Conservation (phyloP, 1,284 basidiomycete species). For the Fomes fomentarius region DNA sequence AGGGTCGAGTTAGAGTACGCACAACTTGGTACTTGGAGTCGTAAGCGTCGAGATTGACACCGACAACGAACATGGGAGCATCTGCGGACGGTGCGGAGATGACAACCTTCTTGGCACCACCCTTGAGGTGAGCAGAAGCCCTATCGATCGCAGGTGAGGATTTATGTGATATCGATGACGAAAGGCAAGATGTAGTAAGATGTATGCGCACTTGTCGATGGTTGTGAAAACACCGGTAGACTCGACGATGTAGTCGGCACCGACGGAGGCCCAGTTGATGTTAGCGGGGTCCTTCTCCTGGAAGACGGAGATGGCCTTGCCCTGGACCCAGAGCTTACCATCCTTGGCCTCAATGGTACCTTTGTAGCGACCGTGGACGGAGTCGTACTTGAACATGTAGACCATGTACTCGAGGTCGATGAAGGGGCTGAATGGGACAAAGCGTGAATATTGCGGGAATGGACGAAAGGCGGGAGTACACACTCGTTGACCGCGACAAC, state of each 20-base stretch:
- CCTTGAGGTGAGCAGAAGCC: conserved; percentile 94
- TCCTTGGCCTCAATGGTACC: conserved; percentile 85
- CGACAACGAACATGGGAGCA: conserved; percentile 96
- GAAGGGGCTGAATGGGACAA: conserved; percentile 78
- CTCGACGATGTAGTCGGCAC: conserved; percentile 96
- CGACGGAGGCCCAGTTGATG: conserved; percentile 85
- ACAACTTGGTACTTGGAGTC: conserved; percentile 90
- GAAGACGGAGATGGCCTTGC: conserved; percentile 81
- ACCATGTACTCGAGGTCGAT: conserved; percentile 97
- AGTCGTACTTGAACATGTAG: conserved; percentile 99
- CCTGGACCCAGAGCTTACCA: conserved; percentile 90
- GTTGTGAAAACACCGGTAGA: conserved; percentile 99
- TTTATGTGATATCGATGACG: neutral
- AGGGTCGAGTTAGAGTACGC: conserved; percentile 36
- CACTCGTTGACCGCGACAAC: conserved; percentile 92
- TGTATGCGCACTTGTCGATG: conserved; percentile 64
- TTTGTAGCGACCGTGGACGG: conserved; percentile 96
- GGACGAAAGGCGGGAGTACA: conserved; percentile 35
- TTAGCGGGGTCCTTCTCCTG: conserved; percentile 86
- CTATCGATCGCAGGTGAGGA: conserved; percentile 41
- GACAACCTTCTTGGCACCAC: conserved; percentile 99
- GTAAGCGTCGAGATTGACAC: conserved; percentile 97
- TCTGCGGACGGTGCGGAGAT: conserved; percentile 99
- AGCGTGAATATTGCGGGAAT: conserved; percentile 13
- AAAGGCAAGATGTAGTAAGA: neutral